Evolutionary conservation across 1,139 yeast genomes (phyloP).

Genomic region (Candida mesenterica): DNA sequence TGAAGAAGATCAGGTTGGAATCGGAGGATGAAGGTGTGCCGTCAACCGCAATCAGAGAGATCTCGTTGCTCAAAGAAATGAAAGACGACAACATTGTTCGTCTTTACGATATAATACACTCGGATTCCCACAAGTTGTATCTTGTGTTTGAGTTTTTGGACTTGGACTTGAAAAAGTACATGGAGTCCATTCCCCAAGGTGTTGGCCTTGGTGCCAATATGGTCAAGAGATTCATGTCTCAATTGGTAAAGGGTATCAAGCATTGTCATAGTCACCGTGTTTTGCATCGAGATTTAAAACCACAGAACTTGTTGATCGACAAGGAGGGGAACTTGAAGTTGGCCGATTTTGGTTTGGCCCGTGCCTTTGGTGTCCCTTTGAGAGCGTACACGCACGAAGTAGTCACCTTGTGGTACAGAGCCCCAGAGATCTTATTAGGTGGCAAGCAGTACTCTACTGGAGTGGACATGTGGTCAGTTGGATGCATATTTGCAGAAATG

Average conservation of each 20-base stretch:
- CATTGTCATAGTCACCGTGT: constrained; percentile 96
- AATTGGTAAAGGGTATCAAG: constrained; percentile 85
- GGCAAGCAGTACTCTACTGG: constrained; percentile 98
- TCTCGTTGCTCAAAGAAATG: constrained; percentile 88
- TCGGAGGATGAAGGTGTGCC: constrained; percentile 99
- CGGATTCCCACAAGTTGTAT: constrained; percentile 92
- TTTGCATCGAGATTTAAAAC: constrained; percentile 92
- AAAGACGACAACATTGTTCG: constrained; percentile 90
- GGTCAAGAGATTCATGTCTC: constrained; percentile 92
- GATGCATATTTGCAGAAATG: constrained; percentile 98
- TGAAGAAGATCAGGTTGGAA: constrained; percentile 91
- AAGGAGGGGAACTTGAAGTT: constrained; percentile 93
- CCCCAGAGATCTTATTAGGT: constrained; percentile 93
- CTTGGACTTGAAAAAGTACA: constrained; percentile 90
- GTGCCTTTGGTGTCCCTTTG: constrained; percentile 96
- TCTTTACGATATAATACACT: constrained; percentile 89
- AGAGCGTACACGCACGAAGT: constrained; percentile 97
- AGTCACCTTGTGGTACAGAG: constrained; percentile 96
- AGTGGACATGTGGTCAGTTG: constrained; percentile 98
- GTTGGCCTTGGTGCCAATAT: constrained; percentile 86
- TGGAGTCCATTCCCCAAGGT: constrained; percentile 93
- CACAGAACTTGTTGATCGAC: constrained; percentile 90
- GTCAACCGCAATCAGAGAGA: constrained; percentile 95
- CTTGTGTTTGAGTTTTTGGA: constrained; percentile 93
- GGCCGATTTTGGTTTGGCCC: constrained; percentile 96